Conservation (phyloP, 1,139 yeast genomes). For the Yamadazyma dendronema region DNA sequence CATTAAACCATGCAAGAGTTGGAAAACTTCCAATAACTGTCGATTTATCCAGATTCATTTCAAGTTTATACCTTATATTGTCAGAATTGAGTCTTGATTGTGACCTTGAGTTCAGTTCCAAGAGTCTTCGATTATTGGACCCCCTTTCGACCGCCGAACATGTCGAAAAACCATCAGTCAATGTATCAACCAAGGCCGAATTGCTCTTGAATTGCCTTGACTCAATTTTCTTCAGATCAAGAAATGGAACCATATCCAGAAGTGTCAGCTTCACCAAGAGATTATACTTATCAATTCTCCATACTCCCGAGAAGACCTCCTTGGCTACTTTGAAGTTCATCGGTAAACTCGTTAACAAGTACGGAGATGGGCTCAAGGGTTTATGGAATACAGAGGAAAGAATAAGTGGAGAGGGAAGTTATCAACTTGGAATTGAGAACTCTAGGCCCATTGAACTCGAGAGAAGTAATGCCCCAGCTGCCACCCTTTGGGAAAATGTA, state of each 20-base stretch:
- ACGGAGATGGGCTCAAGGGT: slow-evolving; percentile 65
- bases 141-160: slow-evolving; percentile 49
- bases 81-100: slow-evolving; percentile 73
- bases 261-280: slow-evolving; percentile 85
- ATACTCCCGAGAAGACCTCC: slow-evolving; percentile 86
- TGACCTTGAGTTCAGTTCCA: slow-evolving; percentile 82
- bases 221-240: slow-evolving; percentile 74
- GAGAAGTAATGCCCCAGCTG: slow-evolving; percentile 81
- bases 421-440: slow-evolving; percentile 65
- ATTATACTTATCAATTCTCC: slow-evolving; percentile 61
- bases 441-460: slow-evolving; percentile 55
- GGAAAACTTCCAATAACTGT: slow-evolving; percentile 55
- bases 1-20: slow-evolving; percentile 67
- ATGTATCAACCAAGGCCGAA: slow-evolving; percentile 87
- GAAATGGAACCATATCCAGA: slow-evolving; percentile 66
- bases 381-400: slow-evolving; percentile 87
- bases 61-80: slow-evolving; percentile 65
- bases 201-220: slow-evolving; percentile 75
- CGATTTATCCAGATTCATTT: slow-evolving; percentile 70
- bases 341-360: slow-evolving; percentile 70
- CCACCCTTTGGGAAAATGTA: slow-evolving; percentile 85
- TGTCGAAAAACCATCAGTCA: slow-evolving; percentile 64
- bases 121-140: slow-evolving; percentile 74
- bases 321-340: slow-evolving; percentile 74
- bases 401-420: slow-evolving; percentile 62